Evolutionary conservation across 176 grass and related monocot genomes (phyloP).

Genomic region (Carex pumila): DNA sequence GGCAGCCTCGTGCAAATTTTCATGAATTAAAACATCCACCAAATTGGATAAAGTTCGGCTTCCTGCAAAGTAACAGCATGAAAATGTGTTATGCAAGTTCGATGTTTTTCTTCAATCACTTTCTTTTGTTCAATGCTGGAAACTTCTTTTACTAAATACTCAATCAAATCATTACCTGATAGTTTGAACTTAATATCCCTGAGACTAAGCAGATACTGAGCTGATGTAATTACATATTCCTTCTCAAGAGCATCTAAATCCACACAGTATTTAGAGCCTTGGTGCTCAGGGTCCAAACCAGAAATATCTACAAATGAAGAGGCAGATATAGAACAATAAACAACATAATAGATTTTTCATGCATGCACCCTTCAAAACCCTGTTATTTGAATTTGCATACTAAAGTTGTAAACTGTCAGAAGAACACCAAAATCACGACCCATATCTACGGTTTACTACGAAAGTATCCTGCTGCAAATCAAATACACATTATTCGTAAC

Average conservation of each 20-base stretch:
- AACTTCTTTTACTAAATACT: neutral
- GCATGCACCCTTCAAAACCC: neutral
- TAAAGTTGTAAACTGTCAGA: neutral
- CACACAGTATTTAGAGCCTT: conserved; percentile 55
- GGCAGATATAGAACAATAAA: conserved; percentile 24
- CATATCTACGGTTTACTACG: neutral
- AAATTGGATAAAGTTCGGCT: conserved; percentile 48
- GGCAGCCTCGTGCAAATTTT: conserved; percentile 74
- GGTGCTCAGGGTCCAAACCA: conserved; percentile 40
- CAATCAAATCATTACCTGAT: conserved; percentile 37
- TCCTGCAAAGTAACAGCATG: conserved; percentile 30
- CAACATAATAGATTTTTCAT: neutral
- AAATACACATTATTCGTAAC: neutral
- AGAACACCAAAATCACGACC: neutral
- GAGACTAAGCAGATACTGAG: conserved; percentile 60
- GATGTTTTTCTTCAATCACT: neutral
- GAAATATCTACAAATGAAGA: conserved; percentile 35
- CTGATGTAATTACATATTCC: conserved; percentile 75
- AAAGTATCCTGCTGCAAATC: neutral
- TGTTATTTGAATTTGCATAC: neutral
- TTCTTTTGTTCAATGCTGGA: neutral
- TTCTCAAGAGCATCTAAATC: conserved; percentile 92
- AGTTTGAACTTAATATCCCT: conserved; percentile 56
- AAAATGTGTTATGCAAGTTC: neutral
- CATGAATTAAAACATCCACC: conserved; percentile 72